Evolutionary conservation across 345 rosid species (phyloP).

Genomic region (Hirschfeldia incana): DNA sequence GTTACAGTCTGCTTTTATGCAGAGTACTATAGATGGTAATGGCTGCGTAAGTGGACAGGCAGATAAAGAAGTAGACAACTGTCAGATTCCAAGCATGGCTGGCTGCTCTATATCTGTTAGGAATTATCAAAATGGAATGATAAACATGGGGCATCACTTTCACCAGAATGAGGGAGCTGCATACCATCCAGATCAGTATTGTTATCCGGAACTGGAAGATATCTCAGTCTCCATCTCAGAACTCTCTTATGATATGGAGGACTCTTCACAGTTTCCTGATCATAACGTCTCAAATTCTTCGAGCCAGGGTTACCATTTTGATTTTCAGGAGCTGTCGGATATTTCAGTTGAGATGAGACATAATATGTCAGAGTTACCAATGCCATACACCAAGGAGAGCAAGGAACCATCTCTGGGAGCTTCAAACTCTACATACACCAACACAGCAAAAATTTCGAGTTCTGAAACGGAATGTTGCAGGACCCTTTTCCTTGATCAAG

Average conservation of each 20-base stretch:
- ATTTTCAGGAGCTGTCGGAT: conserved; percentile 50
- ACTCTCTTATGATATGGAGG: conserved; percentile 58
- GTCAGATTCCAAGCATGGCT: conserved; percentile 57
- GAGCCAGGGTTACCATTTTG: conserved; percentile 51
- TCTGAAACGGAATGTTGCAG: conserved; percentile 87
- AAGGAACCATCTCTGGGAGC: conserved; percentile 43
- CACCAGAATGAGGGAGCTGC: conserved; percentile 55
- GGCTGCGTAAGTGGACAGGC: conserved; percentile 48
- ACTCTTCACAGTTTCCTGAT: conserved; percentile 55
- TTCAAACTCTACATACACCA: conserved; percentile 50
- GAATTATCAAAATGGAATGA: conserved; percentile 45
- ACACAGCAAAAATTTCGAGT: conserved; percentile 50
- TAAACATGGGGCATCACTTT: conserved; percentile 46
- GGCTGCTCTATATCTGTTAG: conserved; percentile 65
- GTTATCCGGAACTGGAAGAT: conserved; percentile 52
- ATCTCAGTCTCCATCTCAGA: conserved; percentile 62
- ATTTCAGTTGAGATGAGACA: conserved; percentile 53
- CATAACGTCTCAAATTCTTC: conserved; percentile 35
- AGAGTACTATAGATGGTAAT: conserved; percentile 58
- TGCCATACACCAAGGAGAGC: conserved; percentile 46
- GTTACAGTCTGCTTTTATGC: conserved; percentile 55
- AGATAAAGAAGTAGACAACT: conserved; percentile 61
- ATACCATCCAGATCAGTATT: conserved; percentile 63
- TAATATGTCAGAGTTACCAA: conserved; percentile 49
- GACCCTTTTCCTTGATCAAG: conserved; percentile 70